These are phyloP conservation scores for Rhizopogon vulgaris DNA, from an alignment of 768 basidiomycete genomes.

Conservation along the genomic window DNA sequence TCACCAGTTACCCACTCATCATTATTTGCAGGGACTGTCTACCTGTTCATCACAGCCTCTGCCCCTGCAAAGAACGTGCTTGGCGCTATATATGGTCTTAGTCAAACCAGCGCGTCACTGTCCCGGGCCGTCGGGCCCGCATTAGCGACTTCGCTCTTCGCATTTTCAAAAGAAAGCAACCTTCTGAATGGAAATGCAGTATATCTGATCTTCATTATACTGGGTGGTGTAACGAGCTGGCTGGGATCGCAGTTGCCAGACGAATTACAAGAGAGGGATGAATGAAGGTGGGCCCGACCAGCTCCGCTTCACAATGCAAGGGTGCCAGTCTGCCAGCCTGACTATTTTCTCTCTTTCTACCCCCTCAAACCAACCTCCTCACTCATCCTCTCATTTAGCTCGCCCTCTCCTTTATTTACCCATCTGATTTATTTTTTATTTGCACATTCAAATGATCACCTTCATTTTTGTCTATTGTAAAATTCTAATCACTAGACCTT, in stretches of 20 bases:
- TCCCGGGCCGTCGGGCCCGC: constrained; percentile 47
- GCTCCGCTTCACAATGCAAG: too few relatives aligned
- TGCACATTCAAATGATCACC: too few relatives aligned
- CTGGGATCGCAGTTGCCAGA: constrained; percentile 35
- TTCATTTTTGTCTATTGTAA: too few relatives aligned
- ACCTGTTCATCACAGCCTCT: constrained; percentile 46
- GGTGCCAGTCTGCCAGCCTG: too few relatives aligned
- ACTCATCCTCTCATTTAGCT: too few relatives aligned
- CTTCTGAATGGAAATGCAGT: constrained; percentile 45
- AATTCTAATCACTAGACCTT: too few relatives aligned
- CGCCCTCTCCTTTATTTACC: too few relatives aligned
- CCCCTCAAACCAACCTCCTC: too few relatives aligned
- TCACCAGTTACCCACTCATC: constrained; percentile 11
- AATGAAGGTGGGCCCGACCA: not conserved
- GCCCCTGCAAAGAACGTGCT: constrained; percentile 47
- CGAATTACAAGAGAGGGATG: constrained; percentile 29
- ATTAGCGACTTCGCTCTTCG: constrained; percentile 44
- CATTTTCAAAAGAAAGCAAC: constrained; percentile 42
- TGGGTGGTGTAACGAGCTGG: constrained; percentile 29
- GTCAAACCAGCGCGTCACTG: constrained; percentile 41
- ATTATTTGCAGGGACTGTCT: constrained; percentile 41
- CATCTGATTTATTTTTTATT: too few relatives aligned
- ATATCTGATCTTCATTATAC: constrained; percentile 34
- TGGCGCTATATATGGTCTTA: constrained; percentile 53
- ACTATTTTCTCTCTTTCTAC: too few relatives aligned